Evolutionary conservation across 495 filamentous ascomycete genomes (phyloP), one percentile per base, ranked within the genome.

Genomic region (Penicillium pulvis): DNA sequence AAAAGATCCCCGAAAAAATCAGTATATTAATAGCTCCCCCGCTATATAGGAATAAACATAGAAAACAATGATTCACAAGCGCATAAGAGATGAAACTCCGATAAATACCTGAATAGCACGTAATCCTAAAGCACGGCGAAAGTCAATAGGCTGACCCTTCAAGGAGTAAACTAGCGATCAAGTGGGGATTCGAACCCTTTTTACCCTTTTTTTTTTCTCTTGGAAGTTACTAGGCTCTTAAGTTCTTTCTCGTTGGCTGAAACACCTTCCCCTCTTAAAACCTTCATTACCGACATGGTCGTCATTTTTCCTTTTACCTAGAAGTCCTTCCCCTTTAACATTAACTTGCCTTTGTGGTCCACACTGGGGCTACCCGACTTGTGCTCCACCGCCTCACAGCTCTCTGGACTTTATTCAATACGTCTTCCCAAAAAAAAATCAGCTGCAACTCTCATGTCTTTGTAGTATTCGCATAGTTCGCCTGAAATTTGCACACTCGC

Each of bases 321-420:
- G 17, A 10, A 36, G 6, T 24, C 12, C 26, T 14, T 50, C 24
- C 47, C 23, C 28, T 26, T 26, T 47, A 23, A 47, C 44, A 26
- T 17, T 14, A 12, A 41, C 36, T 3, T 28, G 12, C 4, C 47
- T 2, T 23, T 30, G 2, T 17, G 50, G 17, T 45, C 41, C 24
- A 44, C 52, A 53, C 59, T 61, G 59, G 59, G 55, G 50, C 59
- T 61, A 57, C 59, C 59, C 59, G 59, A 55, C 44, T 49, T 47
- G 26, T 42, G 51, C 51, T 53, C 35, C 36, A 53, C 50, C 30
- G 36, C 51, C n/a, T 16, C 14, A 14, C 24, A 46, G 23, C 47
- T 31, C 19, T 49, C 46, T 50, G 10, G 4, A 28, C 28, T 28
- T 28, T 28, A 28, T 28, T 28, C 6, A 4, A 28, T 28, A 2